phyloP scores from a whole-genome alignment of 2,329 filamentous ascomycete species.

The Plenodomus lindquistii region DNA sequence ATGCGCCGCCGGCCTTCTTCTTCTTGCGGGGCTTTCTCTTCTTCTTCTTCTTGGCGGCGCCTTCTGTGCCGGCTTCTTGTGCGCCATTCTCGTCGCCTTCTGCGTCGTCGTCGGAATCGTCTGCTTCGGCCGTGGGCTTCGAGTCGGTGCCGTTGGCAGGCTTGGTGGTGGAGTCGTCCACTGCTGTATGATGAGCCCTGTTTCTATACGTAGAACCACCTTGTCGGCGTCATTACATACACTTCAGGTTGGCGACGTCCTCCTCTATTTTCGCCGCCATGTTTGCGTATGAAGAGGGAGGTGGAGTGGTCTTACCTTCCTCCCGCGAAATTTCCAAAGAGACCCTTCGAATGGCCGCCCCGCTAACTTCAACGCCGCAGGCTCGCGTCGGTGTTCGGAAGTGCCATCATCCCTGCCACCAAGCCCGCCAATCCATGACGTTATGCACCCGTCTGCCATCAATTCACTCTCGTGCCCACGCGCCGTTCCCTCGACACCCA shows the following conservation, averaged over 20 bases:
- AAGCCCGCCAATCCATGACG: slow-evolving; percentile 28
- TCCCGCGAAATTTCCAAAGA: slow-evolving; percentile 19
- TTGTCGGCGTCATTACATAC: slow-evolving; percentile 24
- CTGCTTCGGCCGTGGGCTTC: slow-evolving; percentile 51
- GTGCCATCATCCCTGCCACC: slow-evolving; percentile 16
- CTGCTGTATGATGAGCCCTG: slow-evolving; percentile 16
- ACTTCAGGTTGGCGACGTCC: slow-evolving; percentile 43
- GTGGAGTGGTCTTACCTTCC: slow-evolving; percentile 5
- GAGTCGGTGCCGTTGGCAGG: slow-evolving; percentile 38
- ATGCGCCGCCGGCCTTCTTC: slow-evolving; percentile 55
- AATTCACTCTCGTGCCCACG: slow-evolving; percentile 7
- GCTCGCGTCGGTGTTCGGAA: slow-evolving; percentile 1
- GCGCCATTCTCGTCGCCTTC: slow-evolving; percentile 57
- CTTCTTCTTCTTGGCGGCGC: slow-evolving; percentile 74
- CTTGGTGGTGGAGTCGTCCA: slow-evolving; percentile 43
- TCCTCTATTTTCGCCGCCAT: slow-evolving; percentile 47
- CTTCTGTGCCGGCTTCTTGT: slow-evolving; percentile 39
- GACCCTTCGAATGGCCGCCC: slow-evolving; percentile 9
- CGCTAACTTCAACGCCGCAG: slow-evolving; percentile 13
- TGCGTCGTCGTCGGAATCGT: slow-evolving; percentile 60
- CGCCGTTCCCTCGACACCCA: slow-evolving; percentile 1
- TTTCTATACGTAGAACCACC: neutral
- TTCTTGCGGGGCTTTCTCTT: slow-evolving; percentile 79
- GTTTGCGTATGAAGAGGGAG: slow-evolving; percentile 10
- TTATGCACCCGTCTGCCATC: slow-evolving; percentile 18